These are phyloP conservation scores for Wallacemonas sp. DNA, from an alignment of 208 protist species.

Conservation along the genomic window DNA sequence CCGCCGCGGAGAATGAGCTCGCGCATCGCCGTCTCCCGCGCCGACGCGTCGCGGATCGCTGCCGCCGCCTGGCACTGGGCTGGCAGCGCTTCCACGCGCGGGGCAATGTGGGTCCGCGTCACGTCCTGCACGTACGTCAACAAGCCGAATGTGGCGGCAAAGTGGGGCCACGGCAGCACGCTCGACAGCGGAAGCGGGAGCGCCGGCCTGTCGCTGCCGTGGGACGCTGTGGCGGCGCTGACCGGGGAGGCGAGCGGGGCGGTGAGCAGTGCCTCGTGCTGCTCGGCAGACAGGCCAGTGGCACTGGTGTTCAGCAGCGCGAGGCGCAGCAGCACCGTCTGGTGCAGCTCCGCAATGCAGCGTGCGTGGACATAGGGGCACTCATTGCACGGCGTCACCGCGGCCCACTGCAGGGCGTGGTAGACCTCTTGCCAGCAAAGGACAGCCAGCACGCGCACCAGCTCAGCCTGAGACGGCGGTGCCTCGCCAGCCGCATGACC, in stretches of 20 bases:
- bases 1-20: constrained; percentile 1
- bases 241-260: constrained; percentile 22
- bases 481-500: not conserved
- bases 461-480: constrained; percentile 2
- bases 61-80: constrained; percentile 22
- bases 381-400: constrained; percentile 74
- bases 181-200: not conserved
- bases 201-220: not conserved
- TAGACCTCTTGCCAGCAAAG: constrained; percentile 60
- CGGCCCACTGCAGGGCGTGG: constrained; percentile 66
- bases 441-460: constrained; percentile 17
- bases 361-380: constrained; percentile 64
- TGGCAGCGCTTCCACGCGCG: constrained; percentile 33
- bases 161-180: not conserved
- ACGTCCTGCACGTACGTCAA: constrained; percentile 31
- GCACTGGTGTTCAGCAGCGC: constrained; percentile 9
- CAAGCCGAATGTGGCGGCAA: constrained; percentile 39
- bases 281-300: not conserved
- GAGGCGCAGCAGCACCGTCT: constrained; percentile 31
- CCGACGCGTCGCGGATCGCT: constrained; percentile 4
- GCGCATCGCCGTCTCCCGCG: constrained; percentile 24
- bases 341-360: constrained; percentile 45
- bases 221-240: not conserved
- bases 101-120: constrained; percentile 22
- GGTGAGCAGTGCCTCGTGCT: constrained; percentile 10